Evolutionary conservation across 2,329 filamentous ascomycete species (phyloP), one percentile per base, ranked within the genome.

Genomic region (Teratosphaeria nubilosa): DNA sequence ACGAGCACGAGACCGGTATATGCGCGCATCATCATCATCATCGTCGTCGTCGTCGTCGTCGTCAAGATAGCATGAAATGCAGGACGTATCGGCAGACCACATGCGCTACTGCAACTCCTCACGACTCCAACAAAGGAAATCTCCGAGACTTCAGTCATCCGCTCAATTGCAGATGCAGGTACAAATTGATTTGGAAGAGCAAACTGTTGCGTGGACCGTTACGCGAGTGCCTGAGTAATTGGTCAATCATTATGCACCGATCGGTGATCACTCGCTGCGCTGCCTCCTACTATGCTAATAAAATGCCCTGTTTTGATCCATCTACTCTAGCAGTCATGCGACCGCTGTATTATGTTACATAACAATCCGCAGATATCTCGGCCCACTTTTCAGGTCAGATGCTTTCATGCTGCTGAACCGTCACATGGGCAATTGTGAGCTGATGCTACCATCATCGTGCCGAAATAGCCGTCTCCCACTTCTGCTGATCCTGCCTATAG

Each of bases 391-490:
- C 16, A 22, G 5, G n/a, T 48, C 41, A 48, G 13, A 41, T 48
- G 41, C 34, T 6, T 16, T 22, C 16, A 5, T 22, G 16, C 41
- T 48, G n/a, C n/a, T 20, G 9, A 20, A n/a, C 41, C n/a, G 41
- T 48, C 41, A 48, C 41, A 22, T 48, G 16, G n/a, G 5, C 41
- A 48, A 22, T 48, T 3, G n/a, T 22, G 34, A 48, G 16, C 16
- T 48, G 41, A 48, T 48, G 41, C 41, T 48, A 20, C 14, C 55
- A 31, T 63, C 61, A 60, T 56, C 53, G 48, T n/a, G 61, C 60
- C 14, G 60, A 34, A 37, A 95, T 85, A 2, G 87, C 90, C 20
- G 85, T 82, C 74, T 86, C 83, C 90, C 90, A 95, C 74, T 90
- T 92, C 74, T 94, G 86, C 74, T 94, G 88, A 65, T 96, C 91